phyloP scores from a whole-genome alignment of 495 filamentous ascomycete species.

The Wilcoxina mikolae region DNA sequence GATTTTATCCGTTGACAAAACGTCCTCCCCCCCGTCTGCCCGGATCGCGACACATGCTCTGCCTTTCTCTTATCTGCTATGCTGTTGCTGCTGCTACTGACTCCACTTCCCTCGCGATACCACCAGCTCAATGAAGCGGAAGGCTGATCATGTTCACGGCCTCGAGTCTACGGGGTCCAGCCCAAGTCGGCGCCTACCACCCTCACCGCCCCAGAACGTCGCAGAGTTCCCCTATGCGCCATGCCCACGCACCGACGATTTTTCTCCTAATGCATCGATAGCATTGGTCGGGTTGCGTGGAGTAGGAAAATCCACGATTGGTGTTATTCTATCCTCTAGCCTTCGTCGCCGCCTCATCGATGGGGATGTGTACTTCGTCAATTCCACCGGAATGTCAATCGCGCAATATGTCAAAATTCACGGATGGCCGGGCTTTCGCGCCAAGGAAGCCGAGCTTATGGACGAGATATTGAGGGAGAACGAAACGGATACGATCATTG shows the following conservation, averaged over 20 bases:
- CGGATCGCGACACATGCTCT: too few species aligned
- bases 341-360: slow-evolving; percentile 56
- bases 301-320: slow-evolving; percentile 61
- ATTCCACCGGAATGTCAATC: slow-evolving; percentile 47
- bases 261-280: slow-evolving; percentile 50
- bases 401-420: slow-evolving; percentile 46
- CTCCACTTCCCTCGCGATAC: background rate
- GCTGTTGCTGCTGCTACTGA: background rate
- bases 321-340: slow-evolving; percentile 59
- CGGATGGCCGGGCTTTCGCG: slow-evolving; percentile 45
- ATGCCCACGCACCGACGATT: slow-evolving; percentile 27
- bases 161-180: background rate
- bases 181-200: background rate
- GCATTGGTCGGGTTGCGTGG: slow-evolving; percentile 62
- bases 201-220: background rate
- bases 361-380: slow-evolving; percentile 54
- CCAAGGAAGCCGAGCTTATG: slow-evolving; percentile 47
- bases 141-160: background rate
- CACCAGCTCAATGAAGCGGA: slow-evolving; percentile 1
- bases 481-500: slow-evolving; percentile 52
- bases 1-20: background rate
- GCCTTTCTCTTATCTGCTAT: too few species aligned
- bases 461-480: slow-evolving; percentile 52
- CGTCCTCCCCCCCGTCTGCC: too few species aligned
- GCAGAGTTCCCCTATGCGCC: background rate